phyloP scores from a whole-genome alignment of 2,329 filamentous ascomycete species.

The Tolypocladium capitatum region DNA sequence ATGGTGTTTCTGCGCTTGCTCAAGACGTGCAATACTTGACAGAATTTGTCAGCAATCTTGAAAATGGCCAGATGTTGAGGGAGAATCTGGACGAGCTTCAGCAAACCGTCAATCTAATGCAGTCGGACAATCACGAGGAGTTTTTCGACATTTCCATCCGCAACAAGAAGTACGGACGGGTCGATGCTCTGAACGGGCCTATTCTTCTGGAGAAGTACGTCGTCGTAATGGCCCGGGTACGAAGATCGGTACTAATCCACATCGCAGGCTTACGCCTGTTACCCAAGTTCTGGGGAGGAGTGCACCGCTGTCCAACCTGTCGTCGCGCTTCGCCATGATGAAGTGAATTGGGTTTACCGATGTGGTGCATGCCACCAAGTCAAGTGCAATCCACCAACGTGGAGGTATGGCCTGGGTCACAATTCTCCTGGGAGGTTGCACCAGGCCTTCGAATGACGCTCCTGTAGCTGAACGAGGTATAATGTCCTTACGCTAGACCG shows the following conservation, averaged over 20 bases:
- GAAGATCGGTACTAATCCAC: constrained; percentile 10
- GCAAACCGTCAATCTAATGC: constrained; percentile 82
- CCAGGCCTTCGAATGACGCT: neutral
- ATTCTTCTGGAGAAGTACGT: constrained; percentile 79
- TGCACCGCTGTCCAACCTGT: constrained; percentile 57
- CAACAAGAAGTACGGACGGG: constrained; percentile 87
- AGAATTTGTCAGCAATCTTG: constrained; percentile 74
- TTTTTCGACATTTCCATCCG: constrained; percentile 86
- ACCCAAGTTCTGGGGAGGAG: constrained; percentile 44
- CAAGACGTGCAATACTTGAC: constrained; percentile 75
- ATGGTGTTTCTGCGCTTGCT: constrained; percentile 68
- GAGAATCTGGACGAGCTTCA: constrained; percentile 87
- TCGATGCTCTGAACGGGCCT: constrained; percentile 82
- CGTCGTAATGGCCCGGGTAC: constrained; percentile 9
- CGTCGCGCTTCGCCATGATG: constrained; percentile 60
- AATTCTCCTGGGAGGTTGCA: neutral
- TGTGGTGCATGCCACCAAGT: neutral
- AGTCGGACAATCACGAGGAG: constrained; percentile 82
- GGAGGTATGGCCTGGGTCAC: neutral
- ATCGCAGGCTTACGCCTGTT: constrained; percentile 46
- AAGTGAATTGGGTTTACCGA: constrained; percentile 10
- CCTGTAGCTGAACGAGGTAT: neutral
- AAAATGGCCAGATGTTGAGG: constrained; percentile 71
- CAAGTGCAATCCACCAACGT: neutral
- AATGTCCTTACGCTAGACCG: constrained; percentile 9